phyloP scores from a whole-genome alignment of 2,329 filamentous ascomycete species.

The Botryotinia narcissicola region DNA sequence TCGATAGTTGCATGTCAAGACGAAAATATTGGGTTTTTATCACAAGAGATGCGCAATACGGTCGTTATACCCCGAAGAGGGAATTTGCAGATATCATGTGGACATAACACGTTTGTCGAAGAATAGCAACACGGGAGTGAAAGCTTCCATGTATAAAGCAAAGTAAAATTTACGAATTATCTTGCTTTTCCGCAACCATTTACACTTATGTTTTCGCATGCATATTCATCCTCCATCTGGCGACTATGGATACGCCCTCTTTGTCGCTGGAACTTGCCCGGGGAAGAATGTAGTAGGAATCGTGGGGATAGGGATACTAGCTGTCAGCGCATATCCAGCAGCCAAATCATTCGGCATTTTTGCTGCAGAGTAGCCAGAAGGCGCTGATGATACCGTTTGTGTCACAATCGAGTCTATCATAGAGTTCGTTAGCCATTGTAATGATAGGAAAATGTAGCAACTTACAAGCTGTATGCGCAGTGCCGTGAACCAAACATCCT shows the following conservation, averaged over 20 bases:
- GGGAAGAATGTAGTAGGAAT: slow-evolving; percentile 26
- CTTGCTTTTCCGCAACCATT: neutral
- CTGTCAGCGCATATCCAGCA: slow-evolving; percentile 16
- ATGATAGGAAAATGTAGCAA: neutral
- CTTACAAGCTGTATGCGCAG: slow-evolving; percentile 19
- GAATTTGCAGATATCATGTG: neutral
- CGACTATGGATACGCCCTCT: slow-evolving; percentile 18
- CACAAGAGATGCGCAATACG: neutral
- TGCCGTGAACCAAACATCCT: slow-evolving; percentile 13
- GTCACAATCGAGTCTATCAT: slow-evolving; percentile 15
- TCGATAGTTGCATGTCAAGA: neutral
- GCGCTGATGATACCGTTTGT: slow-evolving; percentile 13
- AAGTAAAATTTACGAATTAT: neutral
- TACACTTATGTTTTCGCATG: neutral
- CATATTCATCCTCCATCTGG: neutral
- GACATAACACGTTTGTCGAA: too few relatives aligned
- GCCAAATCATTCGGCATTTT: slow-evolving; percentile 23
- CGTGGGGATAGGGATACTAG: slow-evolving; percentile 22
- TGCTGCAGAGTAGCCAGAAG: slow-evolving; percentile 22
- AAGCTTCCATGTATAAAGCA: neutral
- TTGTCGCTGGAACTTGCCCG: slow-evolving; percentile 21
- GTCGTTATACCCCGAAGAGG: neutral
- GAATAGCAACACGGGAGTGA: neutral
- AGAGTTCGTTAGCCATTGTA: neutral
- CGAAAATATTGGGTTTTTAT: neutral